A percentile compares a stretch with the other conserved stretches of the same genome.
Conservation (phyloP, 116 monocot species). For the Zostera marina region DNA sequence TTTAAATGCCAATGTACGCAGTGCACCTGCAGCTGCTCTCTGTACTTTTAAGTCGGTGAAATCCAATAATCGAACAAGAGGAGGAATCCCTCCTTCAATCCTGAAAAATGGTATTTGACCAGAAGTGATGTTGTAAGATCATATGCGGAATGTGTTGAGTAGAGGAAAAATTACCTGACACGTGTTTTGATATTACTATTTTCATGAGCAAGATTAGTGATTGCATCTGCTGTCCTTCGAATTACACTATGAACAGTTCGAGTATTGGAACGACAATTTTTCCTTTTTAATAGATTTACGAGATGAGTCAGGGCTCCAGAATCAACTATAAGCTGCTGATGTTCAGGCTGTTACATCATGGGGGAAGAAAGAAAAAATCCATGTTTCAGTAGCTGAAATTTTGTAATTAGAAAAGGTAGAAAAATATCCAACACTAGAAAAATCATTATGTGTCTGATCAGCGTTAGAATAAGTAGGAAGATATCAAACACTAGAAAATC, state of each 20-base stretch:
- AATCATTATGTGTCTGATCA: no score
- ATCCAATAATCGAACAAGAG: conserved; percentile 84
- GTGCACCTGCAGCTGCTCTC: conserved; percentile 86
- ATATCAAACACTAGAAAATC: no score
- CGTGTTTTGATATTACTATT: conserved; percentile 81
- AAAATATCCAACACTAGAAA: no score
- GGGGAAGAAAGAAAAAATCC: conserved; percentile 3
- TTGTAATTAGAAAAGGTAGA: no score
- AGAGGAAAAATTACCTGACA: conserved; percentile 42
- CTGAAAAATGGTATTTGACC: conserved; percentile 14
- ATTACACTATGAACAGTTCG: conserved; percentile 65
- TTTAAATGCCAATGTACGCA: conserved; percentile 92
- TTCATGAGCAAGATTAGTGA: conserved; percentile 99
- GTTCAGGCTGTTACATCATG: conserved; percentile 59
- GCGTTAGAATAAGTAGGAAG: no score
- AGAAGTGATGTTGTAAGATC: no score
- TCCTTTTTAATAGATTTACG: conserved; percentile 61
- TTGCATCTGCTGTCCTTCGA: conserved; percentile 92
- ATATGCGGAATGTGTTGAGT: no score
- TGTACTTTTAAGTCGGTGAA: conserved; percentile 80
- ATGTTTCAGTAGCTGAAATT: background rate
- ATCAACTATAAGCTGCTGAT: conserved; percentile 97
- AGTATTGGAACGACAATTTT: conserved; percentile 25
- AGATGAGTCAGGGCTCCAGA: conserved; percentile 85
- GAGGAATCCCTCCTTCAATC: conserved; percentile 89